Evolutionary conservation across 768 basidiomycete genomes (phyloP).

Genomic region (Pleurotus tuber-regium): DNA sequence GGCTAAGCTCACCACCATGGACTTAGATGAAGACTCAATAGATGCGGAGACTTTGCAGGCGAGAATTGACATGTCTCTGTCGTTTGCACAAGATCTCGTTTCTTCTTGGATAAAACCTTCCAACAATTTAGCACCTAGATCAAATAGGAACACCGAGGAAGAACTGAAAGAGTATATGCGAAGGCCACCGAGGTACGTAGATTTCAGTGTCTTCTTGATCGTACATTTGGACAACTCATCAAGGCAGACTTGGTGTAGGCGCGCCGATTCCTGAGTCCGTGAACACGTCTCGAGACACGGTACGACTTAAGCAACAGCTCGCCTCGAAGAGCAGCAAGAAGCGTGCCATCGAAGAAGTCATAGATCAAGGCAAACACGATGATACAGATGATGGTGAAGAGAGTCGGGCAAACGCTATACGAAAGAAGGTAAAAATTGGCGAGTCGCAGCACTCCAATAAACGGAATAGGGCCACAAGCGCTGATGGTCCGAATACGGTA

Average conservation of each 20-base stretch:
- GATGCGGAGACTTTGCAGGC: slow-evolving; percentile 72
- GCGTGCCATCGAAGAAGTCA: slow-evolving; percentile 40
- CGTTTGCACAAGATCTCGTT: slow-evolving; percentile 69
- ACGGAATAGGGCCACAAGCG: too few species aligned
- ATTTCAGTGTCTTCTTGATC: slow-evolving; percentile 14
- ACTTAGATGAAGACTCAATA: slow-evolving; percentile 50
- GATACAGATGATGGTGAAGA: slow-evolving; percentile 48
- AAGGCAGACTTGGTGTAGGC: slow-evolving; percentile 69
- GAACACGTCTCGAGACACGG: slow-evolving; percentile 48
- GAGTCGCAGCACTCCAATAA: too few species aligned
- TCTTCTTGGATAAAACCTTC: slow-evolving; percentile 74
- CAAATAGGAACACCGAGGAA: slow-evolving; percentile 39
- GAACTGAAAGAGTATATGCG: slow-evolving; percentile 68
- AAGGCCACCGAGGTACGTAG: slow-evolving; percentile 64
- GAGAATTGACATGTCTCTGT: slow-evolving; percentile 80
- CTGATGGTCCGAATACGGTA: too few species aligned
- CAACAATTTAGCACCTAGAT: slow-evolving; percentile 33
- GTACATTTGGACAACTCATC: background rate
- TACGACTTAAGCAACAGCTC: slow-evolving; percentile 61
- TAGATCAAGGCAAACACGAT: slow-evolving; percentile 18
- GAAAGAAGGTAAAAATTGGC: slow-evolving; percentile 49
- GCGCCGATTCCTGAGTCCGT: slow-evolving; percentile 53
- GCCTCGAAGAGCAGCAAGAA: slow-evolving; percentile 44
- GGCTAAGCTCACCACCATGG: slow-evolving; percentile 21
- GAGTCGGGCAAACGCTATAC: slow-evolving; percentile 53